phyloP scores from a whole-genome alignment of 441 rosid genomes.

The Macaranga tanarius region DNA sequence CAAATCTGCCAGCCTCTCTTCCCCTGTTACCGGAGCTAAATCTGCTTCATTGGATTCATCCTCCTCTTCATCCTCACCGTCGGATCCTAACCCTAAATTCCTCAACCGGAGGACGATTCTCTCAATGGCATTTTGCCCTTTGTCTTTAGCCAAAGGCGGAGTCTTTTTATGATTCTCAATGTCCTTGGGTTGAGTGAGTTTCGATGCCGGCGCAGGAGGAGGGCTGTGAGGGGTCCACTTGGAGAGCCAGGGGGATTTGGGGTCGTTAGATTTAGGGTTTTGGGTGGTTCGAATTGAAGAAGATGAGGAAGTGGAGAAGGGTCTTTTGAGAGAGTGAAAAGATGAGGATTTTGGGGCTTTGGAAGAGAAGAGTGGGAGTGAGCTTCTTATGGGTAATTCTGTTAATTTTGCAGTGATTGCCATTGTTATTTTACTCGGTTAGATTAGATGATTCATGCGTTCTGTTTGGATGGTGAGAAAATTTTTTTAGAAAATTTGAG shows the following conservation, averaged over 20 bases:
- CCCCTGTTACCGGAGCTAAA: constrained; percentile 50
- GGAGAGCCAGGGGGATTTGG: constrained; percentile 55
- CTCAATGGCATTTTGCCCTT: constrained; percentile 65
- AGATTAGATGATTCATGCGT: neutral
- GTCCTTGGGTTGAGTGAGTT: too few relatives aligned
- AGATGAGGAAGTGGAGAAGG: constrained; percentile 39
- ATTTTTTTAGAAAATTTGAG: neutral
- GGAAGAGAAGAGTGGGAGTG: constrained; percentile 42
- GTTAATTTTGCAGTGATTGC: constrained; percentile 51
- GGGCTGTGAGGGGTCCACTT: constrained; percentile 40
- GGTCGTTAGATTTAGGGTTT: constrained; percentile 26
- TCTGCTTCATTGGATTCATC: constrained; percentile 28
- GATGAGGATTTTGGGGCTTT: constrained; percentile 34
- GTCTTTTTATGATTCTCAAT: constrained; percentile 21
- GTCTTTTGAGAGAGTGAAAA: constrained; percentile 33
- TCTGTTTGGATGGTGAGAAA: constrained; percentile 12
- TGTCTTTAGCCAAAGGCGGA: constrained; percentile 36
- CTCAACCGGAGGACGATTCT: constrained; percentile 82
- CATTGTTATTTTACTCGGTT: constrained; percentile 31
- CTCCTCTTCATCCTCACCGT: constrained; percentile 50
- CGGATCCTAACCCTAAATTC: constrained; percentile 70
- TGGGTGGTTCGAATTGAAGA: constrained; percentile 30
- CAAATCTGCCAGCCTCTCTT: constrained; percentile 74
- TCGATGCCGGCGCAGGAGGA: neutral
- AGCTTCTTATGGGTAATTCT: constrained; percentile 66